These are phyloP conservation scores for Jimgerdemannia flammicorona DNA, from an alignment of 192 early-diverging fungal species.

Conservation along the genomic window DNA sequence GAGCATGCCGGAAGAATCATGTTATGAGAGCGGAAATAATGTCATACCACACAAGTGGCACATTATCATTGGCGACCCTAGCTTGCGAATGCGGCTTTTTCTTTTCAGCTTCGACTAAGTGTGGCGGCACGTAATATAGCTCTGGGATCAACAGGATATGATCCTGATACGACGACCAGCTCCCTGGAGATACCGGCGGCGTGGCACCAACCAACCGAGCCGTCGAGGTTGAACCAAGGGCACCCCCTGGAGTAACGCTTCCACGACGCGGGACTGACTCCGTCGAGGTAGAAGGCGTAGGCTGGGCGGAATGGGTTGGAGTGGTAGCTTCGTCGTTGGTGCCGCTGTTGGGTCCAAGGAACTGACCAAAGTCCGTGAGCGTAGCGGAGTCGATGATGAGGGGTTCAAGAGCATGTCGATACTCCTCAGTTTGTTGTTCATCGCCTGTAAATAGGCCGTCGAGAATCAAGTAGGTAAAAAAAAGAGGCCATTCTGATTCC, in stretches of 20 bases:
- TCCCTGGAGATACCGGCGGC: background rate
- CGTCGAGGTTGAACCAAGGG: too few species aligned
- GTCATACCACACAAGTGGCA: conserved; percentile 73
- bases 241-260: background rate
- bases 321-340: conserved; percentile 29
- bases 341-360: conserved; percentile 11
- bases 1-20: background rate
- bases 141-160: conserved; percentile 61
- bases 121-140: conserved; percentile 78
- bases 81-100: conserved; percentile 63
- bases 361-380: conserved; percentile 45
- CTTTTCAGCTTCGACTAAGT: conserved; percentile 68
- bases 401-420: conserved; percentile 61
- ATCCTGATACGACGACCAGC: conserved; percentile 18
- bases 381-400: conserved; percentile 67
- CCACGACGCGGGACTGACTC: conserved; percentile 18
- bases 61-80: conserved; percentile 78
- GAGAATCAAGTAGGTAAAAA: conserved; percentile 84
- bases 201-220: background rate
- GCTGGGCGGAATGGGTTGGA: conserved; percentile 12
- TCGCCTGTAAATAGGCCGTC: conserved; percentile 76
- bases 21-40: background rate
- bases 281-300: conserved; percentile 25
- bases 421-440: conserved; percentile 61
- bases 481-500: conserved; percentile 89